Conservation (phyloP, 164 flowering plant species). For the Umbellularia californica region DNA sequence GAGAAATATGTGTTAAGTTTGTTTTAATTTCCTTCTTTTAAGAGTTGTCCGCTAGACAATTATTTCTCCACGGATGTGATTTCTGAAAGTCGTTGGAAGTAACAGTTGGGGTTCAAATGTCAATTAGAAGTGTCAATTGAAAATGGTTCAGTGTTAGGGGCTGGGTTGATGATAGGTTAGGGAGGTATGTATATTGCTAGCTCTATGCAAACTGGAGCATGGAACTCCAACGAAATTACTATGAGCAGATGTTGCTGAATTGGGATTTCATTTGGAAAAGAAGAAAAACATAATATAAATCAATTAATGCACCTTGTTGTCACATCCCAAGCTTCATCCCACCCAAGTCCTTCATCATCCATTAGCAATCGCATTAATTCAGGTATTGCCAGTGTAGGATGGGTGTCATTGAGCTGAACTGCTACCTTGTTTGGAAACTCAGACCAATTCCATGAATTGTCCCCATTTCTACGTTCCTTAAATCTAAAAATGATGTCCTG, state of each 20-base stretch:
- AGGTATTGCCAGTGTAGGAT: slow-evolving; percentile 97
- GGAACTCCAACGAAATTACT: not conserved
- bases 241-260: not conserved
- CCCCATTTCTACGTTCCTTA: slow-evolving; percentile 70
- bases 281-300: not conserved
- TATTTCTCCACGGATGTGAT: too few relatives aligned
- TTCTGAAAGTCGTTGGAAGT: too few relatives aligned
- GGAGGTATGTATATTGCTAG: too few relatives aligned
- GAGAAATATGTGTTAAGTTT: too few relatives aligned
- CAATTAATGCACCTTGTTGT: slow-evolving; percentile 50
- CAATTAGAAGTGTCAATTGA: too few relatives aligned
- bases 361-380: slow-evolving; percentile 90
- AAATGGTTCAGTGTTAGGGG: too few relatives aligned
- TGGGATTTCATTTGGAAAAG: not conserved
- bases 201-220: not conserved
- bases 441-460: slow-evolving; percentile 58
- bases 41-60: too few relatives aligned
- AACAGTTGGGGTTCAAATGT: too few relatives aligned
- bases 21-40: too few relatives aligned
- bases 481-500: slow-evolving; percentile 91
- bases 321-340: slow-evolving; percentile 99
- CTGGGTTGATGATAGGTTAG: too few relatives aligned
- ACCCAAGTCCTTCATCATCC: slow-evolving; percentile 95
- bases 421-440: slow-evolving; percentile 92
- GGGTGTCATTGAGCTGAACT: slow-evolving; percentile 95